Conservation (phyloP, 2,329 filamentous ascomycete species). For the Phoma herbarum region DNA sequence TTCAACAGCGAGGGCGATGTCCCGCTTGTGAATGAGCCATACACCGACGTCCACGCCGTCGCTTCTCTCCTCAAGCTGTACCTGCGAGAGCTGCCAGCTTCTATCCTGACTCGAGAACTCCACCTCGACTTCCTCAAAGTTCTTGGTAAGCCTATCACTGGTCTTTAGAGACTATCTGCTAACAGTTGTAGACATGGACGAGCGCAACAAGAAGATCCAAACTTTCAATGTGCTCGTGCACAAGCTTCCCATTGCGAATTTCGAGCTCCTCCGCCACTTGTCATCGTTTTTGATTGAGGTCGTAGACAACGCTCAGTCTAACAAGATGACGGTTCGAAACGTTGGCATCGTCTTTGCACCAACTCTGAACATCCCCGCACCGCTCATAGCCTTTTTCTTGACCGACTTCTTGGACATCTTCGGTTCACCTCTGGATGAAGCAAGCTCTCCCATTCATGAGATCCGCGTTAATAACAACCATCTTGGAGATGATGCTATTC, state of each 20-base stretch:
- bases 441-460: constrained; percentile 56
- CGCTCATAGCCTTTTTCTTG: constrained; percentile 91
- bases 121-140: constrained; percentile 88
- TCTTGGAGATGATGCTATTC: constrained; percentile 65
- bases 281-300: constrained; percentile 91
- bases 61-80: constrained; percentile 95
- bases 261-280: constrained; percentile 81
- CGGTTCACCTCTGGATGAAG: constrained; percentile 70
- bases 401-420: constrained; percentile 92
- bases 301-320: constrained; percentile 85
- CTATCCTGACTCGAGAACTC: constrained; percentile 88
- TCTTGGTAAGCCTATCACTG: constrained; percentile 61
- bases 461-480: constrained; percentile 53
- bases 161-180: constrained; percentile 16
- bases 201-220: constrained; percentile 77
- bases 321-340: constrained; percentile 98
- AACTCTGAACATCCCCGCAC: constrained; percentile 93
- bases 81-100: constrained; percentile 87
- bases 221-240: constrained; percentile 81
- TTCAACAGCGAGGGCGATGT: constrained; percentile 95
- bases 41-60: constrained; percentile 95
- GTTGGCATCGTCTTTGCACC: constrained; percentile 97
- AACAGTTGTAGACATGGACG: constrained; percentile 69
- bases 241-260: constrained; percentile 80
- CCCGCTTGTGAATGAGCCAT: constrained; percentile 84